Evolutionary conservation across 1,284 basidiomycete species (phyloP), one percentile per base, ranked within the genome.

Genomic region (Leccinum fallax): DNA sequence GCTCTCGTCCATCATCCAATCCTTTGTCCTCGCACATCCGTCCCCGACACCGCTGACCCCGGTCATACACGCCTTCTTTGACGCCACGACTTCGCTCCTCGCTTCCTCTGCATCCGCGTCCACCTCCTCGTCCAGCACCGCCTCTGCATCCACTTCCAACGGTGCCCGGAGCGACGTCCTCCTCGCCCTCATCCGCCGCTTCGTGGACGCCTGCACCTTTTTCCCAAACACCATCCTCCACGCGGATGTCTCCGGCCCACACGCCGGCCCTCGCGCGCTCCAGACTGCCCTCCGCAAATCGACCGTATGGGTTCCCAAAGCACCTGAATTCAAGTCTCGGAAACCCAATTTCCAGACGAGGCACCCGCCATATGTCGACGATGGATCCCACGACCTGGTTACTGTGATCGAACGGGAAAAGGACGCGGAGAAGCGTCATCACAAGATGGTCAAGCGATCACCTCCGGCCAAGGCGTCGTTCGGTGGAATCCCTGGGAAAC

Each of bases 361-460:
- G 85, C 85, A 1, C 85, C 86, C 87, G 5, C 80, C 85, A 4
- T 86, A 85, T 68, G 83, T 89, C 52, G 89, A 91, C 66, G 90
- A 92, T 72, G 89, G 87, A 11, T 89, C 87, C 26, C 85, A 88
- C 64, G 90, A 93, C 69, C 79, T 93, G 70, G 89, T 93, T 36
- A 83, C 93, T 58, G 90, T 90, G 8, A 89, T 92, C 53, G 90
- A 93, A 73, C 80, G 83, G 61, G 86, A 88, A 74, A 83, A 87
- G 70, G 79, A 81, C 77, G 73, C 79, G 74, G 77, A 80, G 66
- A 77, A 77, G 53, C 70, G 76, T 43, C 79, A 77, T 53, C 79
- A 80, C 57, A 74, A 75, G 52, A 69, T 73, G 32, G 67, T 53
- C 58, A 66, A 60, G 49, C 73, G 76, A 40, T 65, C 66, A 28